Evolutionary conservation across 106 monocot genomes (phyloP), one percentile per base, ranked within the genome.

Genomic region (Alisma plantagoaquatica): DNA sequence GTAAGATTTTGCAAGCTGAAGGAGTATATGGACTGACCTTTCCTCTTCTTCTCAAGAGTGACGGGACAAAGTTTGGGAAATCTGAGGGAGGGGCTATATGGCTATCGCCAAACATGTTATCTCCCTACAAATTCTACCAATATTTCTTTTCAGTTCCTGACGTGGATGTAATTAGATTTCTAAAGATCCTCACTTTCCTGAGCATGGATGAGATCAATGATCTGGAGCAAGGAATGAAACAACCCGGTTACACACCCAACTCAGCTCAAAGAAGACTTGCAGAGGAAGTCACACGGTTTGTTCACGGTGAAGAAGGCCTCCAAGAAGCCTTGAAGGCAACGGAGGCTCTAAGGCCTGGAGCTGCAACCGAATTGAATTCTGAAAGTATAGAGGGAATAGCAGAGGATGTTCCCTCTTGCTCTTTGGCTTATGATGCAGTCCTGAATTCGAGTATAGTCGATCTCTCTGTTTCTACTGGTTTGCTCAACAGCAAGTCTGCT

Each of bases 31-130:
- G 96, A 5, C n/a, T 89, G 68, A 89, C 88, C 19, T 96, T 96
- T 57, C 88, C 94, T 1, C 83, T 96, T 31, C 24, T 96, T 70
- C 53, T 96, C 28, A 96, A 79, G 69, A 96, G 84, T 54, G 96
- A 96, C 27, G 88, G 96, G 11, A 89, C 81, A 14, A 84, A 96
- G 63, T 89, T 89, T 59, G 96, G 96, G 47, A 96, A 96, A 56
- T 78, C 84, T 0, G 96, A 89, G 60, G 62, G 69, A 0, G 96
- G 96, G 4, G 88, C 81, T 2, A 74, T 89, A 30, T 96, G 96
- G 88, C 65, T 96, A 51, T 80, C 80, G 1, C 28, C 83, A 3
- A 27, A 46, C 1, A 77, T 76, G 81, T 31, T 96, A 43, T 89
- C 89, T 8, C 96, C 96, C 4, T 96, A 89, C 54, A 81, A 89